Evolutionary conservation across 2,329 filamentous ascomycete species (phyloP).

Genomic region (Pseudocercospora fijiensis): DNA sequence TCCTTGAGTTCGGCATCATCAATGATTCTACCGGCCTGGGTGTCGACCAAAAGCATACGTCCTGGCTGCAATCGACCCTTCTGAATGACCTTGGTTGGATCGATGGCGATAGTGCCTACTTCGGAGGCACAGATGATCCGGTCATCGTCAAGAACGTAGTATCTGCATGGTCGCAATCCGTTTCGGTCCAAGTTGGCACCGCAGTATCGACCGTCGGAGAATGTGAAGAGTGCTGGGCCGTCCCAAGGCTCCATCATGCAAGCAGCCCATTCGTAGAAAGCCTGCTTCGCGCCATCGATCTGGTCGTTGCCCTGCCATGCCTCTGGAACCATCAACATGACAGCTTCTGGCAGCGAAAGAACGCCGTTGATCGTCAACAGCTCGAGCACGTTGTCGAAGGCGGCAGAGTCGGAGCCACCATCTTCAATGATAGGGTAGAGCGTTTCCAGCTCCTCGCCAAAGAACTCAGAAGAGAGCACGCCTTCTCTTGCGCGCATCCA

Average conservation of each 20-base stretch:
- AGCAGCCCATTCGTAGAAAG: slow-evolving; percentile 97
- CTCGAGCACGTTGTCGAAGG: slow-evolving; percentile 95
- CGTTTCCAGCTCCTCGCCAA: slow-evolving; percentile 84
- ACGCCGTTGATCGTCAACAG: slow-evolving; percentile 93
- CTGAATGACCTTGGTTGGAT: slow-evolving; percentile 84
- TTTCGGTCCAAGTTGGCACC: slow-evolving; percentile 96
- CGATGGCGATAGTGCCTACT: slow-evolving; percentile 87
- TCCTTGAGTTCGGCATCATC: slow-evolving; percentile 90
- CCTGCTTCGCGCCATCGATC: slow-evolving; percentile 93
- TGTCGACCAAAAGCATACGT: slow-evolving; percentile 95
- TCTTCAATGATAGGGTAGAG: slow-evolving; percentile 96
- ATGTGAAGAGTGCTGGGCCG: slow-evolving; percentile 92
- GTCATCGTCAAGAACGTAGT: slow-evolving; percentile 95
- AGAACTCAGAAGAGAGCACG: slow-evolving; percentile 87
- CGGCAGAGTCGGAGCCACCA: slow-evolving; percentile 92
- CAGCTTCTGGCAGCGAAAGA: slow-evolving; percentile 87
- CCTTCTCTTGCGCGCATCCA: slow-evolving; percentile 98
- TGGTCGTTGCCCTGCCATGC: slow-evolving; percentile 92
- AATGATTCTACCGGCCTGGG: slow-evolving; percentile 84
- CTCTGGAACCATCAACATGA: slow-evolving; percentile 98
- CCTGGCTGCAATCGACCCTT: slow-evolving; percentile 93
- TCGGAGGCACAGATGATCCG: slow-evolving; percentile 96
- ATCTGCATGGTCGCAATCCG: slow-evolving; percentile 90
- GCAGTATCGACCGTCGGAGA: slow-evolving; percentile 93
- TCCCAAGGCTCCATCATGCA: slow-evolving; percentile 99